Evolutionary conservation across 495 filamentous ascomycete genomes (phyloP).

Genomic region (Trichoderma parareesei): DNA sequence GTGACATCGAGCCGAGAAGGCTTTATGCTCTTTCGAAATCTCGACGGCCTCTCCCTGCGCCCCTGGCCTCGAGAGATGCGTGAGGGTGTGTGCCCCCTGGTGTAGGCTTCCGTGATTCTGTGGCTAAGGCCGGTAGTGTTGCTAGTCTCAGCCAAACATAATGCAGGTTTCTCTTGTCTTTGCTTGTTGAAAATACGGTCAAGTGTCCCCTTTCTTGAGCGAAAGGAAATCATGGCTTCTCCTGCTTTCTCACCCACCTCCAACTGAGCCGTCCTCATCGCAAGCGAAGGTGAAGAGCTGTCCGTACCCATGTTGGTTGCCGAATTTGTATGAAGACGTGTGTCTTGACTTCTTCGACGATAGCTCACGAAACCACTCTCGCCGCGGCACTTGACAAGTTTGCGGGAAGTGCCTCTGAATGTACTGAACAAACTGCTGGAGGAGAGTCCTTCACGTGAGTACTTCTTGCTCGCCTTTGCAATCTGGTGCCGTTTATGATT

Average conservation of each 20-base stretch:
- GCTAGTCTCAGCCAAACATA: background rate
- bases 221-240: conserved; percentile 24
- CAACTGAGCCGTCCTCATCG: conserved; percentile 38
- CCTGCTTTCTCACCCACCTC: conserved; percentile 31
- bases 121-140: background rate
- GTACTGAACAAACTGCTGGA: background rate
- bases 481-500: background rate
- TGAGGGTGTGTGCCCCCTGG: conserved; percentile 21
- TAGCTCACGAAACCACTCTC: background rate
- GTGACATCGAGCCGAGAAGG: conserved; percentile 47
- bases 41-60: conserved; percentile 18
- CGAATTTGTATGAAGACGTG: background rate
- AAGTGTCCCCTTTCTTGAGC: conserved; percentile 34
- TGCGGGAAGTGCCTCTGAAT: background rate
- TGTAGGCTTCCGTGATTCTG: background rate
- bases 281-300: conserved; percentile 12
- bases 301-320: background rate
- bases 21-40: conserved; percentile 36
- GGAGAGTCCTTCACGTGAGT: background rate
- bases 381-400: background rate
- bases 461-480: background rate
- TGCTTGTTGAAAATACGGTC: conserved; percentile 38
- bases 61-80: conserved; percentile 22
- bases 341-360: too few species aligned
- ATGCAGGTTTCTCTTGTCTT: conserved; percentile 24